Conservation (phyloP, 768 basidiomycete species). For the Auriscalpium orientale region DNA sequence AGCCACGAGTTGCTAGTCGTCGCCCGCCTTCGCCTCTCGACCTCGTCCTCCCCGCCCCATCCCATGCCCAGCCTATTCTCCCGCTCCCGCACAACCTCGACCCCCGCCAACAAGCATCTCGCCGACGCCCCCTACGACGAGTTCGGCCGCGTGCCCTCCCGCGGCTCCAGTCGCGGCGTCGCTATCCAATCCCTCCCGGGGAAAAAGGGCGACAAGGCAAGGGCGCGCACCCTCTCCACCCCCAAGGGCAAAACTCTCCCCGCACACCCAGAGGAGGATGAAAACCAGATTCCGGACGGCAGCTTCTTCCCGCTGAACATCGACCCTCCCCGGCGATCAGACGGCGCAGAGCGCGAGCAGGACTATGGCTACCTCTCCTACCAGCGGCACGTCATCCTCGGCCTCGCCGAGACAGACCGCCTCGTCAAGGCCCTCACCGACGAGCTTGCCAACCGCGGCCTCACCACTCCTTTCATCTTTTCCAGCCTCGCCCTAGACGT, state of each 20-base stretch:
- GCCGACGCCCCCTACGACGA: slow-evolving; percentile 40
- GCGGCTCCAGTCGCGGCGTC: slow-evolving; percentile 30
- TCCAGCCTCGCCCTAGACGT: slow-evolving; percentile 83
- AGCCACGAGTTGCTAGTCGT: slow-evolving; percentile 1
- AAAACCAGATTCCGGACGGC: slow-evolving; percentile 26
- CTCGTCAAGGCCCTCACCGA: slow-evolving; percentile 65
- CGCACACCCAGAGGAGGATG: slow-evolving; percentile 29
- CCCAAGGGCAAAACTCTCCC: slow-evolving; percentile 26
- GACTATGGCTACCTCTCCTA: slow-evolving; percentile 73
- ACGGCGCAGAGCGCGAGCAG: slow-evolving; percentile 19
- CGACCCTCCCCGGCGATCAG: slow-evolving; percentile 22
- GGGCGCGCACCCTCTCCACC: slow-evolving; percentile 36
- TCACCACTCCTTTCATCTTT: slow-evolving; percentile 89
- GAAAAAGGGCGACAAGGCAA: slow-evolving; percentile 44
- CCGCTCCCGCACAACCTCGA: slow-evolving; percentile 56
- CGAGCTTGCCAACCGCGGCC: slow-evolving; percentile 62
- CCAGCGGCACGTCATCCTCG: slow-evolving; percentile 66
- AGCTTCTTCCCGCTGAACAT: slow-evolving; percentile 28
- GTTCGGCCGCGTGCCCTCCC: slow-evolving; percentile 54
- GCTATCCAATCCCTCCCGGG: slow-evolving; percentile 22
- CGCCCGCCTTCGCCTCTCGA: neutral
- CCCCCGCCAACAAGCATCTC: slow-evolving; percentile 23
- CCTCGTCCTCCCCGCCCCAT: slow-evolving; percentile 1
- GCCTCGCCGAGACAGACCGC: slow-evolving; percentile 62
- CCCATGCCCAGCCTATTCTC: slow-evolving; percentile 74